Evolutionary conservation across 192 early-diverging fungal genomes (phyloP), one percentile per base, ranked within the genome.

Genomic region (Entophlyctis luteolus): DNA sequence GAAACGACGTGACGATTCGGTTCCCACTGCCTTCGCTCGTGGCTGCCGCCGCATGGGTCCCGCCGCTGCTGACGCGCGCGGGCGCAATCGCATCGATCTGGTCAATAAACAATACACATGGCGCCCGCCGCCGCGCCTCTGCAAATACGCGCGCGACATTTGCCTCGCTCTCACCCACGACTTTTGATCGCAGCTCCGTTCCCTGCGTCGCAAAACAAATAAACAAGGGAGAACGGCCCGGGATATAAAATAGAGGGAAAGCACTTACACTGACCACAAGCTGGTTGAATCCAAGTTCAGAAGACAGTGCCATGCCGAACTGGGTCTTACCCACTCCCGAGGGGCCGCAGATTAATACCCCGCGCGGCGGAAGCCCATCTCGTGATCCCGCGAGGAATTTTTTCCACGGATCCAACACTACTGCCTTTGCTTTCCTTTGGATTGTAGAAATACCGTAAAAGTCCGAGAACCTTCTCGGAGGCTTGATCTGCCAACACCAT

Each of bases 151-250:
- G 82, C 4, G 89, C 86, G 71, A 98, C 88, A 36, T 87, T 87
- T 54, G 88, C 82, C 62, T 98, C 95, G 0, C 92, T 90, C 74
- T 95, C 93, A 39, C 95, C 95, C n/a, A 98, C 91, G 23, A 95
- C 72, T 73, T 94, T 94, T 27, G 93, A 95, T 49, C 90, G 81
- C 31, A 98, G 73, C 74, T 91, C 88, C 0, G 94, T 85, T 35
- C 90, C 81, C 84, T 89, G 53, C 18, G 32, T 39, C 20, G 27
- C 34, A 31, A 35, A 31, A 36, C 35, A 37, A 55, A 2, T 14
- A 16, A 0, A 50, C 27, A 54, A 53, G 70, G 18, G 14, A 25
- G 0, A 47, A 18, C 14, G 16, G 14, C 16, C 20, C 33, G 18
- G 31, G 2, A 22, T 53, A 27, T 18, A 23, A 42, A 31, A 16